phyloP scores from a whole-genome alignment of 106 monocot species.

The Dendrobium officinale region DNA sequence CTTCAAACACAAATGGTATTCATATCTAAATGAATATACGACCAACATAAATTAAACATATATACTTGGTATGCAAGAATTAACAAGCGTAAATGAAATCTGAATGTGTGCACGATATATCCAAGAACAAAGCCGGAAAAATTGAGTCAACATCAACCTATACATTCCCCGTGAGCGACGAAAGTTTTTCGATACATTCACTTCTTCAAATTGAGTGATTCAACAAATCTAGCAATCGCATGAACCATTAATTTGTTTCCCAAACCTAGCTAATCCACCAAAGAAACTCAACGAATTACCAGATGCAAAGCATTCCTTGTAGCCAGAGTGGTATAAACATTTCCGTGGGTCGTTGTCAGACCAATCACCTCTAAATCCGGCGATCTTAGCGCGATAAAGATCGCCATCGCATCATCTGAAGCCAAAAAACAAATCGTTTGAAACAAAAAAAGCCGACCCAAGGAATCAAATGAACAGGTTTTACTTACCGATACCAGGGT shows the following conservation, averaged over 20 bases:
- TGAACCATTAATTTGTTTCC: background rate
- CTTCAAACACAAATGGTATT: background rate
- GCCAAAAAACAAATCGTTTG: background rate
- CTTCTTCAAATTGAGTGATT: background rate
- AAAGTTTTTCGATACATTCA: too few relatives aligned
- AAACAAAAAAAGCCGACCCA: background rate
- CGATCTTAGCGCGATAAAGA: constrained; percentile 82
- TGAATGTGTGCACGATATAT: background rate
- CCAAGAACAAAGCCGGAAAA: background rate
- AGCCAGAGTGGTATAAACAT: constrained; percentile 84
- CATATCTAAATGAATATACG: background rate
- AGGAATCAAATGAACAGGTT: background rate
- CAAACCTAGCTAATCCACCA: background rate
- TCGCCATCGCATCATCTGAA: constrained; percentile 94
- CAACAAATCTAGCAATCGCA: background rate
- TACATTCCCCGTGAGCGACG: background rate
- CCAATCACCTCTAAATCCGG: constrained; percentile 93
- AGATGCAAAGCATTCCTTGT: constrained; percentile 93
- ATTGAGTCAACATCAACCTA: background rate
- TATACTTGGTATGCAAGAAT: background rate
- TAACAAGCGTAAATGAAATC: background rate
- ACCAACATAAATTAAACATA: background rate
- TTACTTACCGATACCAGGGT: constrained; percentile 77
- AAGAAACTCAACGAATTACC: constrained; percentile 28
- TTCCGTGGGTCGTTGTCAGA: constrained; percentile 81